Evolutionary conservation across 139 green algal genomes (phyloP), one percentile per base, ranked within the genome.

Genomic region (Dunaliella primolecta): DNA sequence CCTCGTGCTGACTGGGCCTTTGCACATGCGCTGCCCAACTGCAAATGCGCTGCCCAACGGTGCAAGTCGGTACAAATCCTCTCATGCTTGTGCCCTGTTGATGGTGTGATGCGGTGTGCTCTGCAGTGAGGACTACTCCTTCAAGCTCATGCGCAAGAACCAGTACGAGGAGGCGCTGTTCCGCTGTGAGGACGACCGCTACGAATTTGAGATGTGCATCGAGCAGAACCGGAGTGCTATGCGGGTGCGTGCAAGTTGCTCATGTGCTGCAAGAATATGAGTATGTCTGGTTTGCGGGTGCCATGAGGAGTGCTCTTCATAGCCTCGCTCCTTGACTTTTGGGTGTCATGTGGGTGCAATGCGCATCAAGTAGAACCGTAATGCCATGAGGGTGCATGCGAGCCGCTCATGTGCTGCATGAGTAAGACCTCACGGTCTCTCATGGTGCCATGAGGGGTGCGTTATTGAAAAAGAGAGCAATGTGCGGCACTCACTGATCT

Each of bases 111-210:
- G 46, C 96, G 96, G 89, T 94, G 91, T 24, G 7, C 2, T 15
- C 33, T 78, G 30, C 75, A 88, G 81, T 33, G 89, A 92, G 87
- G 91, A 93, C 64, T 93, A 93, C 84, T 92, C 89, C 27, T 93
- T 93, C 86, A 93, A 93, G 90, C 92, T 98, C 83, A 98, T 99
- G 95, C 93, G 96, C 84, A 99, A 98, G 89, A 99, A 99, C 88
- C 97, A 99, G 92, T 99, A 98, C 78, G 97, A 98, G 91, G 96
- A 91, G 88, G 91, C 90, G 15, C 88, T 95, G 80, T 95, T 96
- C 87, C 91, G 93, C 56, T 98, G 94, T 75, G 97, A 99, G 89
- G 97, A 99, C 89, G 97, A 99, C 88, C 92, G 96, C 75, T 98
- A 96, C 86, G 96, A 99, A 90, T 94, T 99, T 84, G 97, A 99